Conservation (phyloP, 169 alveolate species). For the Babesia divergens region DNA sequence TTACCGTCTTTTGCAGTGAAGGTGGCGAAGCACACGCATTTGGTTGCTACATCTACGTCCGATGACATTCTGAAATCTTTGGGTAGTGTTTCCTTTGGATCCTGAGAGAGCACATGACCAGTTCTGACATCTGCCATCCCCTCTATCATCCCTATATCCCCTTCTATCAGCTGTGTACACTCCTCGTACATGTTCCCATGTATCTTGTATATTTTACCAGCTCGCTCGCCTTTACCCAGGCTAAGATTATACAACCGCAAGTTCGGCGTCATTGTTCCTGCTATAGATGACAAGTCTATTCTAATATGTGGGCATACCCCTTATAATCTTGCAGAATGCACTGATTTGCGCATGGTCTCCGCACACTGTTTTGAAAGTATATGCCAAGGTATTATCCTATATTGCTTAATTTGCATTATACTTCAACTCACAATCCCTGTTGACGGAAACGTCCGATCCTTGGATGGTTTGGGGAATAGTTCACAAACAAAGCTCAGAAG, state of each 20-base stretch:
- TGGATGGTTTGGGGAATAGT: constrained; percentile 10
- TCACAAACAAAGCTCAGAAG: constrained; percentile 26
- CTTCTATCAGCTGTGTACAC: constrained; percentile 23
- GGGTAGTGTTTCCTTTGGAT: not conserved
- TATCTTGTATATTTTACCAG: constrained; percentile 60
- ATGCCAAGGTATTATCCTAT: not conserved
- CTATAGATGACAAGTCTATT: constrained; percentile 10
- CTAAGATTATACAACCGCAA: constrained; percentile 32
- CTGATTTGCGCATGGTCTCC: not conserved
- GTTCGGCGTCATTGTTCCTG: constrained; percentile 50
- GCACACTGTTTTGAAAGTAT: constrained; percentile 11
- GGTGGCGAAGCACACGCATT: constrained; percentile 30
- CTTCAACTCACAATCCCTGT: not conserved
- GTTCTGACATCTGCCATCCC: constrained; percentile 54
- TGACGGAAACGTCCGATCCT: not conserved
- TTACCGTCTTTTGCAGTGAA: constrained; percentile 18
- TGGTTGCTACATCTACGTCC: not conserved
- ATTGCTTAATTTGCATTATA: not conserved
- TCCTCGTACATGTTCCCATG: constrained; percentile 61
- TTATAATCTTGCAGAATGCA: constrained; percentile 16
- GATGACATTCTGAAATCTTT: not conserved
- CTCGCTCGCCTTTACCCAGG: constrained; percentile 42
- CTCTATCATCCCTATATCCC: constrained; percentile 66
- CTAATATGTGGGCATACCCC: not conserved
- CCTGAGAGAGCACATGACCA: constrained; percentile 49